Evolutionary conservation across 148 eudicot species (phyloP), one percentile per base, ranked within the genome.

Genomic region (Camellia lanceoleosa): DNA sequence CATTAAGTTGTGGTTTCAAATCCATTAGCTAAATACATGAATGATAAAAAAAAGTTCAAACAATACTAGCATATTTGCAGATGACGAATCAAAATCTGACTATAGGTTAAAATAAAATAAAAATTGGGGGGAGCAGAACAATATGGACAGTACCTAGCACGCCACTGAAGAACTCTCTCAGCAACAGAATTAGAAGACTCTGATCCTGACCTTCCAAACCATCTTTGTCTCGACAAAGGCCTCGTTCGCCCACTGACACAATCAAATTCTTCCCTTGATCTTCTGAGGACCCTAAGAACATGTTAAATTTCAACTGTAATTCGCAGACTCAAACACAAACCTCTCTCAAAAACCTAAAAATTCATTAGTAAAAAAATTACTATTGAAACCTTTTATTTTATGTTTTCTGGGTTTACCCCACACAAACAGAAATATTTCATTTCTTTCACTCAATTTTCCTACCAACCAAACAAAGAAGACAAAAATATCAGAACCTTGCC

Each of bases 91-190:
- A 15, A 73, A 20, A 30, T 30, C 38, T 30, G 38, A 30, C 38
- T 30, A 30, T 30, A 30, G 38, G 38, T 30, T 30, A 30, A 30
- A 30, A 30, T 30, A 56, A 12, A 56, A 20, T 30, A 1, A 30
- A 30, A n/a, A 5, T 23, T 59, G 2, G 1, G 44, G n/a, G 11
- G 7, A 49, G 23, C 23, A 5, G 23, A 20, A 42, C 51, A 9
- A 44, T 41, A 3, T 44, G 5, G 11, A 76, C n/a, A 42, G 16
- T 70, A 90, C 93, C 91, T 90, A 13, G 82, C 79, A 38, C 94
- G 94, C 94, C 94, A 91, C 46, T 74, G 89, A 75, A 83, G 73
- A 84, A 86, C 70, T 79, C 92, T 85, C 55, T 85, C 84, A 70
- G 86, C 70, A 61, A 85, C 77, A 78, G 73, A 82, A 71, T 81